Base-by-base conservation (phyloP, 2,329 filamentous ascomycete species). In the Claviceps citrina region DNA sequence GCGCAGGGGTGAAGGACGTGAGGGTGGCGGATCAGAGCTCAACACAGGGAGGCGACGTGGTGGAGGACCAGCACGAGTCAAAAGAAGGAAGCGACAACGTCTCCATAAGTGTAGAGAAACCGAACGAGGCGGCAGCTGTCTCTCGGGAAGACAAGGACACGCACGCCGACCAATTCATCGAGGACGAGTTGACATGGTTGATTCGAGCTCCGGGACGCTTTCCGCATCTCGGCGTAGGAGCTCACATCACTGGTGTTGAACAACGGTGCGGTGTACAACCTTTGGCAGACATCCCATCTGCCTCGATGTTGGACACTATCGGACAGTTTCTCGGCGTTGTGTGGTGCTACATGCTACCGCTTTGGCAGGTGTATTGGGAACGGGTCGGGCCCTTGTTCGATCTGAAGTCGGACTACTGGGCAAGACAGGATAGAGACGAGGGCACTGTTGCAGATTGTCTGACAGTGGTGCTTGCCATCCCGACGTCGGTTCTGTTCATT, bases 341-440 rank as follows among this genome's bases (percentile, higher is more conserved):
- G 15, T 38, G 43, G 38, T 44, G 43, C 34, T 37, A 42, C 22
- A n/a, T 44, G 20, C 18, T 42, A 8, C 40, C 37, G 10, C 33
- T 42, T 13, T 40, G 38, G 27, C 30, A 32, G n/a, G 32, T 54
- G 22, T 66, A 63, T 49, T 63, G 54, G 59, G 43, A 40, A 31
- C 43, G 58, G 10, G 54, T 66, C 13, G 48, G 48, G 36, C 63
- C 63, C 2, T 59, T 65, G 10, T 62, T 67, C 42, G 49, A 63
- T 47, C 45, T 47, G 7, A 46, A 52, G 2, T 66, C 63, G 22
- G 49, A 54, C 25, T 51, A 60, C 40, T 60, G 62, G 57, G 40
- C 46, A 39, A 45, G 51, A 28, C 47, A 51, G 20, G 45, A 44
- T 13, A 50, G 41, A 26, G 40, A 50, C 16, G 42, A 53, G 32